phyloP scores from a whole-genome alignment of 2,329 filamentous ascomycete species.

The Fusarium xyrophilum region DNA sequence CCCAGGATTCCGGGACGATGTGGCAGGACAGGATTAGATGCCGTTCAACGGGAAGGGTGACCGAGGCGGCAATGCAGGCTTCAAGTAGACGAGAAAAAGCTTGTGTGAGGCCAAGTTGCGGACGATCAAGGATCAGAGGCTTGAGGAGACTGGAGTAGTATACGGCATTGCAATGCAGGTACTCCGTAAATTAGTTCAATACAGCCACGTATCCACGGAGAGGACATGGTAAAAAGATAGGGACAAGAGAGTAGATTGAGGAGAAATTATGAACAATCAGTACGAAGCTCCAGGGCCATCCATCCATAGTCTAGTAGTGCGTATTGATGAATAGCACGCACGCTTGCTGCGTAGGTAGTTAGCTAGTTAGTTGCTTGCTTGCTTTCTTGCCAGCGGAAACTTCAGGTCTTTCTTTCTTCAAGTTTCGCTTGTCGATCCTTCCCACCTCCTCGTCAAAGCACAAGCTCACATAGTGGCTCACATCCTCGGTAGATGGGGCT shows the following conservation, averaged over 20 bases:
- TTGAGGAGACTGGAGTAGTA: constrained; percentile 1
- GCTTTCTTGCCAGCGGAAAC: too few species aligned
- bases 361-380: too few species aligned
- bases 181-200: constrained; percentile 7
- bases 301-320: too few species aligned
- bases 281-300: too few species aligned
- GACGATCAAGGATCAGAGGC: constrained; percentile 13
- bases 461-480: too few species aligned
- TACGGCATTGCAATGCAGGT: constrained; percentile 8
- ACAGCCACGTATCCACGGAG: constrained; percentile 11
- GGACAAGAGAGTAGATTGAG: neutral
- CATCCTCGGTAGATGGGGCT: constrained; percentile 37
- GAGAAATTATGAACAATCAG: constrained; percentile 7
- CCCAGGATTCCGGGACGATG: constrained; percentile 32
- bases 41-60: constrained; percentile 23
- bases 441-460: too few species aligned
- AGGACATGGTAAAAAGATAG: neutral
- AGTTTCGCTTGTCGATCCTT: too few species aligned
- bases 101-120: constrained; percentile 29
- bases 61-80: constrained; percentile 25
- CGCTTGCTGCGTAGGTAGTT: too few species aligned
- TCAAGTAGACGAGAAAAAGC: constrained; percentile 22
- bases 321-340: too few species aligned
- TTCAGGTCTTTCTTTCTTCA: too few species aligned
- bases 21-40: constrained; percentile 42